These are phyloP conservation scores for Erigeron philadelphicus DNA, from an alignment of 140 eudicot species.

Conservation along the genomic window DNA sequence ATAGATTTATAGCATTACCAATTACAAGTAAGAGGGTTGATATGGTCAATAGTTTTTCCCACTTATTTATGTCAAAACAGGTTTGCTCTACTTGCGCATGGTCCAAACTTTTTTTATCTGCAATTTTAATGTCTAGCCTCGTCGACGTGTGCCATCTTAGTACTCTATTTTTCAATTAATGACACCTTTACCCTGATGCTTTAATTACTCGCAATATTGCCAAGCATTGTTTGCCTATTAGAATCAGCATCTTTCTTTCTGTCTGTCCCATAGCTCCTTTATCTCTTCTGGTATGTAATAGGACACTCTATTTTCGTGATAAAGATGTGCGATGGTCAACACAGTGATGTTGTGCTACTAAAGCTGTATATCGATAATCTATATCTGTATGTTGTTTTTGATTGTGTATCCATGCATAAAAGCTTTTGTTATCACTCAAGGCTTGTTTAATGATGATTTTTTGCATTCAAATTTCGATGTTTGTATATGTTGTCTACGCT, in stretches of 20 bases:
- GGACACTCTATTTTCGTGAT: neutral
- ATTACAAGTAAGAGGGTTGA: slow-evolving; percentile 3
- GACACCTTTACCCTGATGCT: neutral
- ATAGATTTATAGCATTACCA: neutral
- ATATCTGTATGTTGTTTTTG: slow-evolving; percentile 3
- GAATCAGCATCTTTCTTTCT: neutral
- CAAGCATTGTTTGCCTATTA: neutral
- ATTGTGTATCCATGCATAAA: neutral
- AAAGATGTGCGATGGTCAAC: neutral
- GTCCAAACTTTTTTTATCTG: neutral
- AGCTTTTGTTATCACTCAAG: neutral
- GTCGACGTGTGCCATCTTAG: neutral
- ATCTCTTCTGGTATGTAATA: neutral
- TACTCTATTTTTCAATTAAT: slow-evolving; percentile 1
- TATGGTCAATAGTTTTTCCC: neutral
- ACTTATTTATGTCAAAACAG: neutral
- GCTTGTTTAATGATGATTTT: slow-evolving; percentile 4
- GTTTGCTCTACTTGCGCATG: slow-evolving; percentile 12
- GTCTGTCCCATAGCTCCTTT: neutral
- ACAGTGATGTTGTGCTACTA: neutral
- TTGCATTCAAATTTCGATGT: neutral
- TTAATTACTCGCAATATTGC: neutral
- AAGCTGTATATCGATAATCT: neutral
- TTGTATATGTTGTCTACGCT: slow-evolving; percentile 11
- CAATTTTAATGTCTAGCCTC: neutral